Percentiles rank a stretch among this genome's conserved stretches.
These are phyloP conservation scores for Trichophyton verrucosum DNA, from an alignment of 2,329 filamentous ascomycete species.

Conservation along the genomic window DNA sequence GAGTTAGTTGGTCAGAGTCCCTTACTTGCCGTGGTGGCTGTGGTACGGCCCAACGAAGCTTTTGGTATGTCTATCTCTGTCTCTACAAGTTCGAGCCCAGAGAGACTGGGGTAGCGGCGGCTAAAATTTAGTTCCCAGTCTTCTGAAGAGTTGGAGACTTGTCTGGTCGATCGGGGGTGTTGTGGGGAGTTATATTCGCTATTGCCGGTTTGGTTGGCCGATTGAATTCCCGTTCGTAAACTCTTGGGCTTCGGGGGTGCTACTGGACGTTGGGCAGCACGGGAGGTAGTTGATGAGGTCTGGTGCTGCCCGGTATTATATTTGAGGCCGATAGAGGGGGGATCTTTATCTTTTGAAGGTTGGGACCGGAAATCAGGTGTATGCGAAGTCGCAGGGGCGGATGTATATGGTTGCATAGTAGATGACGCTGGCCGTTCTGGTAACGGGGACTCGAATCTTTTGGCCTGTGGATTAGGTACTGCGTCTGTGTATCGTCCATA, in stretches of 20 bases:
- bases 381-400: neutral
- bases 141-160: conserved; percentile 33
- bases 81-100: conserved; percentile 79
- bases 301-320: conserved; percentile 12
- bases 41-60: conserved; percentile 26
- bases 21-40: neutral
- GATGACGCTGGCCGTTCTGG: conserved; percentile 11
- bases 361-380: conserved; percentile 2
- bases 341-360: conserved; percentile 8
- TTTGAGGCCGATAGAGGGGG: neutral
- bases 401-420: neutral
- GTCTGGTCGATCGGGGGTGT: conserved; percentile 8
- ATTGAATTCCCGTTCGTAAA: conserved; percentile 37
- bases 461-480: conserved; percentile 29
- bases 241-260: conserved; percentile 51
- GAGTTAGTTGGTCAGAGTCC: neutral
- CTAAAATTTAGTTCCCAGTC: conserved; percentile 61
- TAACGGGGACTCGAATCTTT: conserved; percentile 19
- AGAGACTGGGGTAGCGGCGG: conserved; percentile 74
- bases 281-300: conserved; percentile 22
- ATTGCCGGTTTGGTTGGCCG: conserved; percentile 16
- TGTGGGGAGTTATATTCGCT: conserved; percentile 20
- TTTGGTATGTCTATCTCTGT: conserved; percentile 41
- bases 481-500: conserved; percentile 74
- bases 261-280: conserved; percentile 33